Conservation (phyloP, 768 basidiomycete genomes). For the Lactarius trivialis region DNA sequence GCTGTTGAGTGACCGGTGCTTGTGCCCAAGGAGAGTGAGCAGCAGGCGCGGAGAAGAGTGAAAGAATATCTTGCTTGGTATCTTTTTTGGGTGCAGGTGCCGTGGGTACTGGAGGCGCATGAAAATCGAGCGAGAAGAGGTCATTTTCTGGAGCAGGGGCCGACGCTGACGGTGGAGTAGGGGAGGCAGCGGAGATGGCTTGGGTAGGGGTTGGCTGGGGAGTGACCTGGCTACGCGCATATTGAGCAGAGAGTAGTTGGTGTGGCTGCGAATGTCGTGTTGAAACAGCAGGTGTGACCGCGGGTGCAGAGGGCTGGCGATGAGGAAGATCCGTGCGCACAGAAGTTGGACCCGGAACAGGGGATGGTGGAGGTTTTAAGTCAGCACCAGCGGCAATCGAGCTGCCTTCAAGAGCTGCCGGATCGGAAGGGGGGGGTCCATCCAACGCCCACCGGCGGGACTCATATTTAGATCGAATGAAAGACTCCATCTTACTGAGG, state of each 20-base stretch:
- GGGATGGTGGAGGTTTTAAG: conserved; percentile 18
- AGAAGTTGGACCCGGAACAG: conserved; percentile 19
- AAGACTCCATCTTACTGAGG: conserved; percentile 94
- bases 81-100: conserved; percentile 50
- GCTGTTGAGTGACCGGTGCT: conserved; percentile 5
- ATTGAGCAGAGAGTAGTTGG: conserved; percentile 44
- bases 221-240: conserved; percentile 9
- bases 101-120: conserved; percentile 42
- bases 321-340: conserved; percentile 28
- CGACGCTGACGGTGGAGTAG: conserved; percentile 26
- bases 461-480: conserved; percentile 96
- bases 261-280: conserved; percentile 47
- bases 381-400: conserved; percentile 26
- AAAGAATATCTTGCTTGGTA: conserved; percentile 79
- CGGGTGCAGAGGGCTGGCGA: conserved; percentile 27
- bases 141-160: conserved; percentile 46
- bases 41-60: conserved; percentile 57
- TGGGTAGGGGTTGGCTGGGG: conserved; percentile 1
- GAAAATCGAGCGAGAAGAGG: conserved; percentile 84
- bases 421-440: conserved; percentile 79
- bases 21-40: conserved; percentile 28
- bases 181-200: neutral
- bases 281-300: conserved; percentile 20
- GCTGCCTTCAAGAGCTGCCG: conserved; percentile 60
- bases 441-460: conserved; percentile 87